Percentiles rank a stretch among this genome's conserved stretches.
Conservation (phyloP, 768 basidiomycete genomes). For the Thelephora aurantiotincta region DNA sequence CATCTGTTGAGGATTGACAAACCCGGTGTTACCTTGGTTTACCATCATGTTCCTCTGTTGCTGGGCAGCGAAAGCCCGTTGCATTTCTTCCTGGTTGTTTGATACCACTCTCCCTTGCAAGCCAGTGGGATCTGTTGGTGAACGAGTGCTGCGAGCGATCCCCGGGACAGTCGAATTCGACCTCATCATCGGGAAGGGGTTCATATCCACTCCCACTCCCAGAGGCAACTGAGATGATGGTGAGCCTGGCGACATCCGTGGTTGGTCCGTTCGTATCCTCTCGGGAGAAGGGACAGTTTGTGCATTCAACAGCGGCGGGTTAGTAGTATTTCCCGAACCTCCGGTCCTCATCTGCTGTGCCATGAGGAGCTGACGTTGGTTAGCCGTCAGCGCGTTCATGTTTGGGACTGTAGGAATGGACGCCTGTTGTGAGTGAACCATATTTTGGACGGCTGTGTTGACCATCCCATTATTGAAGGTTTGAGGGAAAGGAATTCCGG, state of each 20-base stretch:
- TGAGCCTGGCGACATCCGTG: slow-evolving; percentile 7
- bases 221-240: slow-evolving; percentile 25
- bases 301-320: slow-evolving; percentile 3
- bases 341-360: slow-evolving; percentile 22
- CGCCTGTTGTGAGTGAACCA: too few species aligned
- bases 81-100: slow-evolving; percentile 23
- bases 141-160: slow-evolving; percentile 61
- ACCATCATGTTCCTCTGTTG: slow-evolving; percentile 20
- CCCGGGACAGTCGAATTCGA: slow-evolving; percentile 55
- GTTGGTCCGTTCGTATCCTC: neutral
- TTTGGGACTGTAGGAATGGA: neutral
- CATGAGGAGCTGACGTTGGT: slow-evolving; percentile 33
- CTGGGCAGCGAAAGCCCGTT: slow-evolving; percentile 21
- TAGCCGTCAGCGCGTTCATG: slow-evolving; percentile 13
- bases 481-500: too few species aligned
- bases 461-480: too few species aligned
- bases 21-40: slow-evolving; percentile 1
- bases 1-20: slow-evolving; percentile 19
- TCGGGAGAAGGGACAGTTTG: slow-evolving; percentile 5
- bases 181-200: slow-evolving; percentile 31
- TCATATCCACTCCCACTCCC: neutral
- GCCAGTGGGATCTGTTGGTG: slow-evolving; percentile 47
- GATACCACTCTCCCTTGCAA: neutral
- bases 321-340: neutral
- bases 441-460: too few species aligned